Percentiles rank a stretch among this genome's conserved stretches.
Conservation (phyloP, 2,329 filamentous ascomycete species). For the Fusarium palustre region DNA sequence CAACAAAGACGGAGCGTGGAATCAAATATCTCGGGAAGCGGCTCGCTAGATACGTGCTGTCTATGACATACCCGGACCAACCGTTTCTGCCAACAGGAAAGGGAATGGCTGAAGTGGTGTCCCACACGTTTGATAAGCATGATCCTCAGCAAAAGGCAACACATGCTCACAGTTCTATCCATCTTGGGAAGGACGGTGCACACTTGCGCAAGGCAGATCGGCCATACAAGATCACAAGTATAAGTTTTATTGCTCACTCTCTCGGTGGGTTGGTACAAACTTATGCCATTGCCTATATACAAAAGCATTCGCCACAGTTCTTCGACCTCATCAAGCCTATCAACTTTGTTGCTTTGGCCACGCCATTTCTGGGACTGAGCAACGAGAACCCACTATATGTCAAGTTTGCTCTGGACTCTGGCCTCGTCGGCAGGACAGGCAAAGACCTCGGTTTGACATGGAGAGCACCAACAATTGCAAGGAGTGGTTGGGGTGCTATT, state of each 20-base stretch:
- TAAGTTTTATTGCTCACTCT: slow-evolving; percentile 94
- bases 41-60: slow-evolving; percentile 88
- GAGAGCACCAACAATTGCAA: slow-evolving; percentile 86
- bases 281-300: slow-evolving; percentile 95
- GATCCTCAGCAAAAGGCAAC: slow-evolving; percentile 60
- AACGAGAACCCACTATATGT: slow-evolving; percentile 98
- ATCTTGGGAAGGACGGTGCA: slow-evolving; percentile 66
- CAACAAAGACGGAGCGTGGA: slow-evolving; percentile 89
- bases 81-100: slow-evolving; percentile 79
- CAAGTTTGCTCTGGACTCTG: slow-evolving; percentile 96
- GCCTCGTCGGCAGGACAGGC: slow-evolving; percentile 93
- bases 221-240: slow-evolving; percentile 88
- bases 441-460: slow-evolving; percentile 95
- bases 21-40: slow-evolving; percentile 98
- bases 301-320: slow-evolving; percentile 93
- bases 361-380: slow-evolving; percentile 89
- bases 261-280: slow-evolving; percentile 91
- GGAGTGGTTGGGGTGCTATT: slow-evolving; percentile 89
- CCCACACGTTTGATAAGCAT: slow-evolving; percentile 57
- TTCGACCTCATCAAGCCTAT: slow-evolving; percentile 87
- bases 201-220: slow-evolving; percentile 61
- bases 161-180: slow-evolving; percentile 73
- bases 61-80: slow-evolving; percentile 93
- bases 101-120: slow-evolving; percentile 58
- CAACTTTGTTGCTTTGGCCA: slow-evolving; percentile 90